Base-by-base conservation (phyloP, 345 rosid genomes). In the Hibiscus tridactylites region DNA sequence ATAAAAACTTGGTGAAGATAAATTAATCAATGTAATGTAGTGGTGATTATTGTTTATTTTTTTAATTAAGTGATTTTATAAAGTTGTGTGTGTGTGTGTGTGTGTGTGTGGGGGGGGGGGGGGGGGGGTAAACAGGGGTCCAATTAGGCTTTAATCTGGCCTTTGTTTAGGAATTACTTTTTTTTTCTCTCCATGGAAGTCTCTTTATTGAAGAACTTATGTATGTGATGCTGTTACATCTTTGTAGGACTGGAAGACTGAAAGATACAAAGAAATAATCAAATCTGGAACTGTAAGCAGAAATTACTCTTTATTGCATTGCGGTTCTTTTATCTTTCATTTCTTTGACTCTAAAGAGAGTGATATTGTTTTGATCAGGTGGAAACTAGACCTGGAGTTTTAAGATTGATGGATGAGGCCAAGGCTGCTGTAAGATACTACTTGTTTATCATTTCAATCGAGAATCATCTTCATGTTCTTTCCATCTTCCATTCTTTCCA, bases 171-270 rank as follows among this genome's bases (percentile, higher is more conserved):
- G 47, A 46, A 65, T 24, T 17, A 16, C 33, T 46, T 68, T 68
- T 13, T 49, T 15, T 68, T 42, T 4, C 39, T 5, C 11, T 53
- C 9, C 42, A 5, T 54, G 52, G 52, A 57, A 71, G 58, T 57
- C 21, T 58, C 11, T 58, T 26, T 24, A 35, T 12, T 12, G 39
- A 71, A 44, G 54, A 46, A 3, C 44, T 44, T 46, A 29, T 29
- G 19, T 13, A 42, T 44, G 17, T 61, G 68, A 21, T 50, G 3
- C 10, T 72, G 52, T 47, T 53, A 3, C 44, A 70, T 7, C 59
- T 71, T 71, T 81, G 75, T 75, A 94, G 98, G 97, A 91, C 60
- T 94, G 98, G 98, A 94, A 94, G 81, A 90, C 98, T 3, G 95
- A 91, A 77, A 85, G 98, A 75, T 94, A 94, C 78, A 91, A 94